These are phyloP conservation scores for Heterococcus sp. DNA, from an alignment of 108 stramenopile genomes.

Conservation along the genomic window DNA sequence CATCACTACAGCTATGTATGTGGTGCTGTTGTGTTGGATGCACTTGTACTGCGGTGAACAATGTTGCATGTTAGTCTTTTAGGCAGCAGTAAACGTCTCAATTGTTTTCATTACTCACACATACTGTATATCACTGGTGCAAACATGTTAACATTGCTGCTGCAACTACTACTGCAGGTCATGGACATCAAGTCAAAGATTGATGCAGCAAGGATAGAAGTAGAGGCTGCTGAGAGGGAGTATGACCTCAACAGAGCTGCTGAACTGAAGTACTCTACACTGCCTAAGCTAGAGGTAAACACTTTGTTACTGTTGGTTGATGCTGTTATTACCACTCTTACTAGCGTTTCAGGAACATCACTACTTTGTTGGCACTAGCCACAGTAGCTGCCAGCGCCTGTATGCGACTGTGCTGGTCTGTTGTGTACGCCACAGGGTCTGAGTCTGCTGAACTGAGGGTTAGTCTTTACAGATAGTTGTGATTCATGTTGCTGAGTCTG, in stretches of 20 bases:
- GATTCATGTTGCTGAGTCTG: too few species aligned
- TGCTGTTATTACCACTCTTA: background rate
- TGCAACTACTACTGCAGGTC: conserved; percentile 17
- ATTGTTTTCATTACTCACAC: too few species aligned
- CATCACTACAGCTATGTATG: too few species aligned
- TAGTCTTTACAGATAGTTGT: too few species aligned
- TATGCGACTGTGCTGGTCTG: conserved; percentile 15
- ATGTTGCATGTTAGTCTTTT: too few species aligned
- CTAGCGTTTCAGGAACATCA: background rate
- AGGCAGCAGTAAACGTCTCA: too few species aligned
- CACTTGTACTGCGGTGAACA: too few species aligned
- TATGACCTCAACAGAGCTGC: conserved; percentile 87
- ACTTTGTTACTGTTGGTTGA: conserved; percentile 42
- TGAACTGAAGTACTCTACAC: conserved; percentile 83
- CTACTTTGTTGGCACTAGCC: background rate
- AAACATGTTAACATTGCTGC: too few species aligned
- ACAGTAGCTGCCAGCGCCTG: background rate
- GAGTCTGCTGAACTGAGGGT: too few species aligned
- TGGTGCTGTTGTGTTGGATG: too few species aligned
- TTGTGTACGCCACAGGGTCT: conserved; percentile 76
- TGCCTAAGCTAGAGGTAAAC: conserved; percentile 75
- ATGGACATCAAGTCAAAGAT: conserved; percentile 78
- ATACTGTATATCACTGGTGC: too few species aligned
- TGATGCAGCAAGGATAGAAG: conserved; percentile 70
- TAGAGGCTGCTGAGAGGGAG: conserved; percentile 77